Percentiles rank a stretch among this genome's conserved stretches.
phyloP scores from a whole-genome alignment of 2,329 filamentous ascomycete genomes.

The Niveomyces coronatus region DNA sequence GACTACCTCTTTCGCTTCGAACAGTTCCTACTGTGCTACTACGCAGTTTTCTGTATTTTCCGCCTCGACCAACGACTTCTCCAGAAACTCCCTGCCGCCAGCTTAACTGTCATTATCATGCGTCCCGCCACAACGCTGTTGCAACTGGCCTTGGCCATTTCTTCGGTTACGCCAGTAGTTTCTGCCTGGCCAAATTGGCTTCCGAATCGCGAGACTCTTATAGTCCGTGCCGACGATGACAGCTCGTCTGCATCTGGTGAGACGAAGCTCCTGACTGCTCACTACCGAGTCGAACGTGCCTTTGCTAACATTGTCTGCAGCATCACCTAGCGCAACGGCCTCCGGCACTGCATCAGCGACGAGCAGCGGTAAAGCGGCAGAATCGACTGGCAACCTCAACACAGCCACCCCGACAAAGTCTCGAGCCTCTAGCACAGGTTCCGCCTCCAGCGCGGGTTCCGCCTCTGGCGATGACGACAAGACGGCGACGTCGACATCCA shows the following conservation, averaged over 20 bases:
- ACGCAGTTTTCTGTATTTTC: background rate
- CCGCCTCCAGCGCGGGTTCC: constrained; percentile 17
- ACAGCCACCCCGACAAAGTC: constrained; percentile 20
- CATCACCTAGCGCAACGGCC: constrained; percentile 1
- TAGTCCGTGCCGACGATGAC: constrained; percentile 37
- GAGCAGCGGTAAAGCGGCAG: constrained; percentile 1
- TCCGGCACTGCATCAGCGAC: constrained; percentile 5
- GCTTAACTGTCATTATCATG: constrained; percentile 30
- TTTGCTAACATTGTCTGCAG: background rate
- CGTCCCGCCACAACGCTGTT: constrained; percentile 36
- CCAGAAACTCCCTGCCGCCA: background rate
- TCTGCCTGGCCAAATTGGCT: constrained; percentile 48
- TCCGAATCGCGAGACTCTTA: constrained; percentile 40
- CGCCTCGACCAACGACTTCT: constrained; percentile 2
- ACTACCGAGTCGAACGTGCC: background rate
- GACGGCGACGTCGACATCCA: constrained; percentile 12
- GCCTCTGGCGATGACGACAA: constrained; percentile 17
- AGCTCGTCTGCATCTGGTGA: constrained; percentile 10
- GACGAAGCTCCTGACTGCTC: no score
- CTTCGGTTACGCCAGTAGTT: constrained; percentile 38
- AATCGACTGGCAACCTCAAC: constrained; percentile 29
- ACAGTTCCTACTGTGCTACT: background rate
- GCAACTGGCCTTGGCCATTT: constrained; percentile 39
- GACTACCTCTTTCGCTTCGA: no score
- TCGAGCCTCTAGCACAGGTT: no score